Evolutionary conservation across 169 alveolate genomes (phyloP).

Genomic region (Eimeria falciformis): DNA sequence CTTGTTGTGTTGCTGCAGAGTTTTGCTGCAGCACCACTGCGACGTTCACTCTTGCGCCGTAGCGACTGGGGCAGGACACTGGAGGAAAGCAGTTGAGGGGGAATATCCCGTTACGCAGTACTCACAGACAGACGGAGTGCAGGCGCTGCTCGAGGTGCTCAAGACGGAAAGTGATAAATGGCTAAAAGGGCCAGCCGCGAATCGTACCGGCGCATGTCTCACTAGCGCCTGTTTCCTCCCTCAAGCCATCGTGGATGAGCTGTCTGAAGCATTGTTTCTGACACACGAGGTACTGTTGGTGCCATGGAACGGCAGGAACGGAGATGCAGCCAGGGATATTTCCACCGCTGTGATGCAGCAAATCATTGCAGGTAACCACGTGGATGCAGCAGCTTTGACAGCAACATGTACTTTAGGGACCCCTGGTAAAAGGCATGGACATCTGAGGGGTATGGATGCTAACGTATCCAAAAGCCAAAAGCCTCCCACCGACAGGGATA

Average conservation of each 20-base stretch:
- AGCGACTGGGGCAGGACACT: not conserved
- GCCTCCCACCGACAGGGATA: not conserved
- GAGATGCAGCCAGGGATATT: not conserved
- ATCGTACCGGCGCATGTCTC: not conserved
- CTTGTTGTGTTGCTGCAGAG: constrained; percentile 16
- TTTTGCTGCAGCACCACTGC: constrained; percentile 33
- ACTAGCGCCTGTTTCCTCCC: not conserved
- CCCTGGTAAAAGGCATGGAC: not conserved
- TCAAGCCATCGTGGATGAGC: constrained; percentile 35
- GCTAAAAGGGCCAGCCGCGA: not conserved
- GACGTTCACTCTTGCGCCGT: not conserved
- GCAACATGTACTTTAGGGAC: not conserved
- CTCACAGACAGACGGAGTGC: constrained; percentile 18
- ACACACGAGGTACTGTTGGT: constrained; percentile 23
- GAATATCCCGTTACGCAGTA: not conserved
- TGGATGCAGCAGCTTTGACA: not conserved
- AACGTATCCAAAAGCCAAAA: not conserved
- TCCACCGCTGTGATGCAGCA: not conserved
- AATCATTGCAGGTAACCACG: not conserved
- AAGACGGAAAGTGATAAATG: not conserved
- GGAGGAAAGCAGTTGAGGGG: not conserved
- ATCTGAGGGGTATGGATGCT: not conserved
- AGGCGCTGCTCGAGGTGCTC: not conserved
- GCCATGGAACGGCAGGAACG: not conserved
- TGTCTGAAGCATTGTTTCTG: constrained; percentile 36